Conservation (phyloP, 148 eudicot genomes). For the Amaranthus palmeri region DNA sequence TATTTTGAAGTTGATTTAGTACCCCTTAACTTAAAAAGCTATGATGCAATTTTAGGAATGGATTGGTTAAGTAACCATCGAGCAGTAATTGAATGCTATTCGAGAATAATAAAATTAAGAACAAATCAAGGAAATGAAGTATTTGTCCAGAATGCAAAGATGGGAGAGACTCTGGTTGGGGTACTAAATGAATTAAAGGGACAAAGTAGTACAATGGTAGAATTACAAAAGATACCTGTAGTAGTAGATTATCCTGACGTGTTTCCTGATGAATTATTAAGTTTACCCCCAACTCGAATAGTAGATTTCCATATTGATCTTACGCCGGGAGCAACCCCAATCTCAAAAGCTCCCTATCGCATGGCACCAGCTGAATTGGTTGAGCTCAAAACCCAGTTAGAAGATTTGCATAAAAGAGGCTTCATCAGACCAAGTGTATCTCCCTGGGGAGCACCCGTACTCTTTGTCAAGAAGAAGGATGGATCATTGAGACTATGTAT, state of each 20-base stretch:
- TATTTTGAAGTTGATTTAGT: no score
- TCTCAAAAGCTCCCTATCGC: background rate
- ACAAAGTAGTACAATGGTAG: background rate
- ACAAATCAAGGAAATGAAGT: background rate
- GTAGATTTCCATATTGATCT: no score
- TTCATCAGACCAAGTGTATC: background rate
- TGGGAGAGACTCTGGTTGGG: background rate
- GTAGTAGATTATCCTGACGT: no score
- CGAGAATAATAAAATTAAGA: background rate
- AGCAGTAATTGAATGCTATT: no score
- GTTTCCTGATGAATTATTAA: no score
- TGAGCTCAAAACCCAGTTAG: background rate
- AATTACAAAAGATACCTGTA: no score
- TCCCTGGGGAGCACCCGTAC: background rate
- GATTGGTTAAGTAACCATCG: background rate
- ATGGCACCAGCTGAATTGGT: background rate
- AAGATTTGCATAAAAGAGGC: background rate
- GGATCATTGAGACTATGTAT: no score
- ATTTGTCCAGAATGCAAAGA: background rate
- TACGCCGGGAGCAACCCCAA: background rate
- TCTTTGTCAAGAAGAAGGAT: background rate
- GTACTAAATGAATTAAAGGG: background rate
- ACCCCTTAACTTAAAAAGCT: no score
- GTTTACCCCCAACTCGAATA: no score
- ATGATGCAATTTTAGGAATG: background rate